Conservation (phyloP, 2,329 filamentous ascomycete species). For the Cytospora mali region DNA sequence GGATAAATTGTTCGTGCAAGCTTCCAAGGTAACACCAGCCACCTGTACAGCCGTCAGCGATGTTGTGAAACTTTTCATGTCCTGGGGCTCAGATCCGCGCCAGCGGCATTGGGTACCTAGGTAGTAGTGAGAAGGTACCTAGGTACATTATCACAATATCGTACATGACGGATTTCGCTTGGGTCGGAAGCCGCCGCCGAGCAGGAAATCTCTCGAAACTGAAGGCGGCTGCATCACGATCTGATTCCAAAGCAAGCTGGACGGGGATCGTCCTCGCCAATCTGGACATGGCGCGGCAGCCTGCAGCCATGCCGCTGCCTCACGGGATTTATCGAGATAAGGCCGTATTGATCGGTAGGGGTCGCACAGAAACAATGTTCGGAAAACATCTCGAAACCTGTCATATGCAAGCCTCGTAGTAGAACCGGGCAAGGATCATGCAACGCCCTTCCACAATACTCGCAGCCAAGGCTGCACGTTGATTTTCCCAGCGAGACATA, state of each 20-base stretch:
- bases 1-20: neutral
- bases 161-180: neutral
- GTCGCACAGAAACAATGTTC: slow-evolving; percentile 9
- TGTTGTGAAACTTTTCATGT: neutral
- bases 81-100: no score
- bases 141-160: slow-evolving; percentile 1
- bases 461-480: slow-evolving; percentile 25
- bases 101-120: neutral
- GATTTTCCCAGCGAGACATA: slow-evolving; percentile 25
- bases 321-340: slow-evolving; percentile 24
- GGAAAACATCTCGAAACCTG: slow-evolving; percentile 29
- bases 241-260: neutral
- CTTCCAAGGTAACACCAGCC: neutral
- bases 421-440: slow-evolving; percentile 3
- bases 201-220: no score
- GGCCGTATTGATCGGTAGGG: slow-evolving; percentile 32
- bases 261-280: slow-evolving; percentile 4
- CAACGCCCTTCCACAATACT: slow-evolving; percentile 15
- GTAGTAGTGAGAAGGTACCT: neutral
- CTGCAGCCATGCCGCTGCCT: slow-evolving; percentile 3
- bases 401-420: slow-evolving; percentile 32
- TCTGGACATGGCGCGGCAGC: slow-evolving; percentile 11
- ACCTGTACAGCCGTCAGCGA: neutral
- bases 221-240: neutral
- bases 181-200: neutral